phyloP scores from a whole-genome alignment of 306 rosid genomes.

The Vigna radiata region DNA sequence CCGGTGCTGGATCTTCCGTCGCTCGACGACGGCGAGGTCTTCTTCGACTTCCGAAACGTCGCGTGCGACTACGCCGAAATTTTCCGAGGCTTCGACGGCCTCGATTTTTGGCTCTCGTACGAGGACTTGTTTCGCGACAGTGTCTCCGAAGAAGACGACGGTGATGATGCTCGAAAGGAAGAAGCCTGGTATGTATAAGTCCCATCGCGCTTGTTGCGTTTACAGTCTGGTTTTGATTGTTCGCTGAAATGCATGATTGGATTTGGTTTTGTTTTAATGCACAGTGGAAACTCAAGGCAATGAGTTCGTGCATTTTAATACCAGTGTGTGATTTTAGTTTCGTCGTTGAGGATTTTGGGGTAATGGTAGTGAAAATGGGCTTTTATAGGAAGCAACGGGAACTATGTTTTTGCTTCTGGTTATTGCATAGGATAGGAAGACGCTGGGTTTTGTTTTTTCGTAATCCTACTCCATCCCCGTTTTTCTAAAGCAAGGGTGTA shows the following conservation, averaged over 20 bases:
- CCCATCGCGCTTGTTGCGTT: conserved; percentile 31
- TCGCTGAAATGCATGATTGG: conserved; percentile 42
- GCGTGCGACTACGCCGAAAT: conserved; percentile 80
- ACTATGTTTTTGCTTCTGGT: conserved; percentile 7
- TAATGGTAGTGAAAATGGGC: not conserved
- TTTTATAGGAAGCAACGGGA: conserved; percentile 19
- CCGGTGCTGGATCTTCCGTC: conserved; percentile 89
- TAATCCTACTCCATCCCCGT: not conserved
- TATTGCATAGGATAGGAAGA: conserved; percentile 20
- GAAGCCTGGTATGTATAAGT: conserved; percentile 65
- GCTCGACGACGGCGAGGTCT: conserved; percentile 65
- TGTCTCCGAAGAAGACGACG: conserved; percentile 58
- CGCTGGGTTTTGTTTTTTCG: not conserved
- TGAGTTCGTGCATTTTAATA: conserved; percentile 17
- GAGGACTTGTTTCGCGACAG: conserved; percentile 68
- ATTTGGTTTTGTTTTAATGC: not conserved
- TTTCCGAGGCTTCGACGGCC: conserved; percentile 65
- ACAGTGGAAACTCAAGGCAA: conserved; percentile 16
- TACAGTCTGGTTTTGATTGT: conserved; percentile 35
- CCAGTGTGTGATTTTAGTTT: conserved; percentile 35
- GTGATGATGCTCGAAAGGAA: conserved; percentile 48
- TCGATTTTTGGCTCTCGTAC: conserved; percentile 65
- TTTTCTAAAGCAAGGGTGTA: conserved; percentile 10
- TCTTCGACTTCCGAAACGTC: conserved; percentile 69
- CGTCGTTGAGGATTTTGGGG: conserved; percentile 33